Evolutionary conservation across 1,139 yeast species (phyloP).

Genomic region (Yamadazyma triangularis): DNA sequence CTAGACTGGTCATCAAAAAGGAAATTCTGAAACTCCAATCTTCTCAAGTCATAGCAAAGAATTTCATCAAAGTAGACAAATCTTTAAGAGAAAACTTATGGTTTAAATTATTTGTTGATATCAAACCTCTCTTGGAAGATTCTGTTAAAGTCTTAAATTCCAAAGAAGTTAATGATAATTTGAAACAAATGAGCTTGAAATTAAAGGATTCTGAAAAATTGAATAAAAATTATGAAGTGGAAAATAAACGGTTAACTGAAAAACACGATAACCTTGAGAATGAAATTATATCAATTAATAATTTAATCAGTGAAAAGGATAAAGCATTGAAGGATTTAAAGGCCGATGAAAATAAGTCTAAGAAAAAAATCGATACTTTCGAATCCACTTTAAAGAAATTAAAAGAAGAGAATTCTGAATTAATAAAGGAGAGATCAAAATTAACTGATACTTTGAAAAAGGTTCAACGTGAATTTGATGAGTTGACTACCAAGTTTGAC

Average conservation of each 20-base stretch:
- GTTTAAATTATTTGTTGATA: constrained; percentile 67
- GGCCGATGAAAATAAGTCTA: constrained; percentile 19
- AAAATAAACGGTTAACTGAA: constrained; percentile 38
- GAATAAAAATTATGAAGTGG: constrained; percentile 39
- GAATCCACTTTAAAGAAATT: constrained; percentile 12
- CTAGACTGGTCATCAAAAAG: constrained; percentile 49
- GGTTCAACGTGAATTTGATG: constrained; percentile 23
- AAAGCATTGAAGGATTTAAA: constrained; percentile 19
- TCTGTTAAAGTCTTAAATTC: constrained; percentile 55
- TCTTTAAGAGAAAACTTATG: constrained; percentile 59
- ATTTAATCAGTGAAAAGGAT: constrained; percentile 25
- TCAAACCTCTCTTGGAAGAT: constrained; percentile 76
- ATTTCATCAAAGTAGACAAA: constrained; percentile 52
- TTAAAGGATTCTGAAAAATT: constrained; percentile 41
- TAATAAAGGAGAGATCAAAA: constrained; percentile 14
- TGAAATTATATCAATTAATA: constrained; percentile 25
- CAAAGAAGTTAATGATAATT: constrained; percentile 50
- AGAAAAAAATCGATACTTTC: constrained; percentile 15
- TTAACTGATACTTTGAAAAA: constrained; percentile 11
- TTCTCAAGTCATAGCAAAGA: constrained; percentile 61
- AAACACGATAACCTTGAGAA: constrained; percentile 53
- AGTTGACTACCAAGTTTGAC: constrained; percentile 15
- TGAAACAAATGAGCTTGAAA: constrained; percentile 31
- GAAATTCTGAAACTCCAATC: constrained; percentile 64
- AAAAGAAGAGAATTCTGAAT: constrained; percentile 14